Base-by-base conservation (phyloP, 176 grass and related monocot species). In the Stipa capillata region DNA sequence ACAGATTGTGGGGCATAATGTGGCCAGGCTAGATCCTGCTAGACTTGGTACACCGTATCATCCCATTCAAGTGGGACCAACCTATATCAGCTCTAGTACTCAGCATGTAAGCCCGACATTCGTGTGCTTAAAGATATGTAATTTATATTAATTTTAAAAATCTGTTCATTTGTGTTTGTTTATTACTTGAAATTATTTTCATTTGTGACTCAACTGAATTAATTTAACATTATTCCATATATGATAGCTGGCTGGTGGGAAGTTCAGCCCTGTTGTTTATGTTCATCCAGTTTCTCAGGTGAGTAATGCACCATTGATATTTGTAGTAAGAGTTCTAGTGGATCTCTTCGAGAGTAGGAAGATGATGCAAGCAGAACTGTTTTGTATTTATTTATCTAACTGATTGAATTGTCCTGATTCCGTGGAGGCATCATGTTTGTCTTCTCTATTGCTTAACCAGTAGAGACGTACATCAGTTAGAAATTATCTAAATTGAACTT, bases 281-380 rank as follows among this genome's bases (percentile, higher is more conserved):
- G 40, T 88, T 47, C 82, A 88, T 64, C 91, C 88, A 35, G 20
- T 86, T 80, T 27, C 79, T 81, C 90, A 93, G 90, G 87, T 89
- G 44, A 81, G 64, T 61, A n/a, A n/a, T n/a, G n/a, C n/a, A n/a
- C n/a, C 18, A 78, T 54, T 78, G 29, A 1, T 63, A 17, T 66
- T 87, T 81, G 2, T 58, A 56, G 40, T 54, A 44, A 76, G 39
- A 56, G 39, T 76, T 79, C 55, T 55, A 65, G 17, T 34, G 31
- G 7, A 83, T 72, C 31, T 24, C 32, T 48, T 40, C 1, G 39
- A 64, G 27, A 45, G 36, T 72, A 24, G 45, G 57, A 43, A 9
- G 17, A 56, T 13, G 28, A 47, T 57, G 57, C 36, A 87, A 16
- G 20, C 5, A 72, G 0, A 82, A 53, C 63, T 78, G 52, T 15